phyloP scores from a whole-genome alignment of 2,329 filamentous ascomycete species.

The Colletotrichum sp. region DNA sequence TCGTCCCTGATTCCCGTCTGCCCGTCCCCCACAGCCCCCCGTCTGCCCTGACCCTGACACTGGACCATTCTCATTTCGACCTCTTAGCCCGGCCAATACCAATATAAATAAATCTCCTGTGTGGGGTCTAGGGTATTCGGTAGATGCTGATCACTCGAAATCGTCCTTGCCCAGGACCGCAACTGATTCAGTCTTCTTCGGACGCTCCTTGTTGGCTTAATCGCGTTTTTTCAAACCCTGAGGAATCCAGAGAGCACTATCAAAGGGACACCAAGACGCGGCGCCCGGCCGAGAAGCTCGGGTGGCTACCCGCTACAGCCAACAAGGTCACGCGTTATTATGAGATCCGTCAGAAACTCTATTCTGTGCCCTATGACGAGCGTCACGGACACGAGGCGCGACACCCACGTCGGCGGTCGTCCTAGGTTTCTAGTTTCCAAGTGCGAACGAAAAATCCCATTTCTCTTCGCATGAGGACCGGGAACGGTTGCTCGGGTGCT shows the following conservation, averaged over 20 bases:
- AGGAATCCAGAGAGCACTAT: not conserved
- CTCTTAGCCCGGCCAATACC: slow-evolving; percentile 4
- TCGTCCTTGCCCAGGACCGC: not conserved
- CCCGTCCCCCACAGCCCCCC: slow-evolving; percentile 6
- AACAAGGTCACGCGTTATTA: not conserved
- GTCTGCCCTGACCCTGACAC: slow-evolving; percentile 1
- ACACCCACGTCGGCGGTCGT: not conserved
- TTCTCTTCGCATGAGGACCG: not conserved
- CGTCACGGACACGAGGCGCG: not conserved
- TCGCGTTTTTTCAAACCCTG: not conserved
- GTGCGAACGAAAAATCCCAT: not conserved
- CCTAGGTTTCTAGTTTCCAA: not conserved
- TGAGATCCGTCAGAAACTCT: not conserved
- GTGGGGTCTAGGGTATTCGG: slow-evolving; percentile 9
- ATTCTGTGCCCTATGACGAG: not conserved
- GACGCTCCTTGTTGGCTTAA: not conserved
- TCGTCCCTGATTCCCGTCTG: not conserved
- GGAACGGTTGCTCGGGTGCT: slow-evolving; percentile 9
- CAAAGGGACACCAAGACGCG: not conserved
- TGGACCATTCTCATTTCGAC: not conserved
- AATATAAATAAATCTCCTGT: slow-evolving; percentile 17
- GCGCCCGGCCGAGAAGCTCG: not conserved
- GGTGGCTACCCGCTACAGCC: not conserved
- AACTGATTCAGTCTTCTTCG: slow-evolving; percentile 12
- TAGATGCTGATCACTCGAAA: slow-evolving; percentile 17